phyloP scores from a whole-genome alignment of 1,284 basidiomycete genomes.

The Melampsora larici-populina region DNA sequence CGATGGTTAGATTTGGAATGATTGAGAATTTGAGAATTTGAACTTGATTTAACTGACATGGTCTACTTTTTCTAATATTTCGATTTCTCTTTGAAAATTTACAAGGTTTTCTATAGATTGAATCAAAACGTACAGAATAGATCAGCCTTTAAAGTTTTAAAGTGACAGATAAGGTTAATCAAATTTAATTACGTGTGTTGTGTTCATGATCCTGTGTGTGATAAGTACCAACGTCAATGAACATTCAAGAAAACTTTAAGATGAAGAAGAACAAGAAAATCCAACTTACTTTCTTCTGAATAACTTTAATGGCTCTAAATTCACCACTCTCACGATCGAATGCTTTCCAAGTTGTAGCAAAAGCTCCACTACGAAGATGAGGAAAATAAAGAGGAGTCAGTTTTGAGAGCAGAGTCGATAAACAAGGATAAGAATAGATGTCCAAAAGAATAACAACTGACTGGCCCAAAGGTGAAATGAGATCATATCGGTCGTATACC shows the following conservation, averaged over 20 bases:
- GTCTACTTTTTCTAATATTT: neutral
- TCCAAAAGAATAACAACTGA: neutral
- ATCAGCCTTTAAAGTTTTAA: neutral
- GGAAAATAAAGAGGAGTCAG: neutral
- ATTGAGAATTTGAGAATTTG: neutral
- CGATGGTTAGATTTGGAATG: too few species aligned
- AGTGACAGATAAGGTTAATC: neutral
- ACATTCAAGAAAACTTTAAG: neutral
- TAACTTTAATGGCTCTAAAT: constrained; percentile 5
- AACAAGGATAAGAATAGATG: neutral
- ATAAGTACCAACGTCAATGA: neutral
- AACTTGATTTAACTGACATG: constrained; percentile 13
- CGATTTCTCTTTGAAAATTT: neutral
- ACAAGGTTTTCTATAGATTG: constrained; percentile 4
- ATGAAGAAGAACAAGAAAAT: neutral
- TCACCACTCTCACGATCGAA: neutral
- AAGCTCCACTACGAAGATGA: neutral
- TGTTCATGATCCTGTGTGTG: neutral
- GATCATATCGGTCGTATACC: neutral
- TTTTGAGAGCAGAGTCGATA: neutral
- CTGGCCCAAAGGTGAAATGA: neutral
- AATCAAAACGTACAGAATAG: neutral
- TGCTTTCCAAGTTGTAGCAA: constrained; percentile 7
- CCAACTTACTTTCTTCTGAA: neutral
- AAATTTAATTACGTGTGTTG: neutral